phyloP scores from a whole-genome alignment of 257 asterid species.

The Lithospermum erythrorhizon region DNA sequence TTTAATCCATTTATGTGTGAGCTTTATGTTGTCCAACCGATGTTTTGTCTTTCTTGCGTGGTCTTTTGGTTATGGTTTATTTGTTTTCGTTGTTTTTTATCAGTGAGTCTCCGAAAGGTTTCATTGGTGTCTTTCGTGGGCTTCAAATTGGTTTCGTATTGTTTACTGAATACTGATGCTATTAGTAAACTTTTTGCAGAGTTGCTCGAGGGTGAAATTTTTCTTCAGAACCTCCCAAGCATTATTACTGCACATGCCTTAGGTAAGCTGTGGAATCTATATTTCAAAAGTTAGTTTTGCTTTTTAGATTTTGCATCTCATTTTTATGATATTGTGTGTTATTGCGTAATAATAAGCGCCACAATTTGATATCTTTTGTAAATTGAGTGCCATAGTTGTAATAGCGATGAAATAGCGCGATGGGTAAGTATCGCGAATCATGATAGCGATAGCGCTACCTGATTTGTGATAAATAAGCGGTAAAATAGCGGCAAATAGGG shows the following conservation, averaged over 20 bases:
- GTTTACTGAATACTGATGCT: not conserved
- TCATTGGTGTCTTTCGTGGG: not conserved
- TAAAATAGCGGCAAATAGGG: no score
- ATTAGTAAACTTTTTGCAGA: constrained; percentile 35
- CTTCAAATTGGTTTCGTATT: not conserved
- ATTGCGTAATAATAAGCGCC: no score
- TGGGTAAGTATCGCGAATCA: no score
- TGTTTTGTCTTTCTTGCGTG: not conserved
- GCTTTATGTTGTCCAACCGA: not conserved
- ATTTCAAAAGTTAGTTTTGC: not conserved
- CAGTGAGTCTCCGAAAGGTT: not conserved
- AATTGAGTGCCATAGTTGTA: no score
- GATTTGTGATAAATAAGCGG: no score
- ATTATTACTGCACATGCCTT: constrained; percentile 79
- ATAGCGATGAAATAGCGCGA: no score
- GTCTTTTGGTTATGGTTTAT: not conserved
- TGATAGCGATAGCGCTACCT: no score
- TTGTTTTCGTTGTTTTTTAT: no score
- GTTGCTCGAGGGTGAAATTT: constrained; percentile 90
- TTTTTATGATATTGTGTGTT: no score
- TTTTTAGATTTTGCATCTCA: no score
- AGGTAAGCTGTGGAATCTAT: constrained; percentile 26
- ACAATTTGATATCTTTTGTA: no score
- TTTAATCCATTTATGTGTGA: no score
- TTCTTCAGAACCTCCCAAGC: constrained; percentile 97